Evolutionary conservation across 768 basidiomycete genomes (phyloP).

Genomic region (Tricholoma saponaceum): DNA sequence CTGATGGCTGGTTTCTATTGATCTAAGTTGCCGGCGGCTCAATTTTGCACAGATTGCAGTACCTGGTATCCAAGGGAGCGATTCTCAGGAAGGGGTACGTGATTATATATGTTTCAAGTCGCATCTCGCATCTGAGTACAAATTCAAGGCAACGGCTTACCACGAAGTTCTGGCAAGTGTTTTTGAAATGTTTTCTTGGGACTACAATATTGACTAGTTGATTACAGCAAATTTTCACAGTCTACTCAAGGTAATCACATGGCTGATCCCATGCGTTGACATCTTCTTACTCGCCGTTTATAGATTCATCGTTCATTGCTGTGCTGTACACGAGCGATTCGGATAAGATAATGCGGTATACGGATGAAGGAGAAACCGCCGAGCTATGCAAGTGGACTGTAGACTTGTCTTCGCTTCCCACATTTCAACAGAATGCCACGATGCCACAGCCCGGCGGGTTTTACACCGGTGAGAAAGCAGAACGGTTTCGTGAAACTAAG

Average conservation of each 20-base stretch:
- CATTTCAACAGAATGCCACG: slow-evolving; percentile 70
- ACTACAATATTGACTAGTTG: not conserved
- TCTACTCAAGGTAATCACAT: slow-evolving; percentile 41
- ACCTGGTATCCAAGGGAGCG: slow-evolving; percentile 83
- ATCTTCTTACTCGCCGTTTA: slow-evolving; percentile 2
- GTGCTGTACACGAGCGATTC: slow-evolving; percentile 73
- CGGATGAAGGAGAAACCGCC: slow-evolving; percentile 74
- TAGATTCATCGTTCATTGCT: slow-evolving; percentile 80
- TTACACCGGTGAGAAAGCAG: slow-evolving; percentile 59
- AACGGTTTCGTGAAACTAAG: not conserved
- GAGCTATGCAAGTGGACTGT: slow-evolving; percentile 89
- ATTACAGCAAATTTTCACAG: slow-evolving; percentile 69
- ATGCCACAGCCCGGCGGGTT: slow-evolving; percentile 58
- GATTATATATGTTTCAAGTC: slow-evolving; percentile 14
- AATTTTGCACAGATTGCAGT: slow-evolving; percentile 61
- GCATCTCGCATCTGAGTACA: slow-evolving; percentile 11
- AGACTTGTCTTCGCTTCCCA: slow-evolving; percentile 72
- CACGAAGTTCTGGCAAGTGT: slow-evolving; percentile 75
- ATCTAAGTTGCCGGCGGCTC: slow-evolving; percentile 24
- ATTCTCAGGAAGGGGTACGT: slow-evolving; percentile 80
- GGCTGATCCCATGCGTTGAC: not conserved
- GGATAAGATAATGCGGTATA: slow-evolving; percentile 78
- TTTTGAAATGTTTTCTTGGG: slow-evolving; percentile 2
- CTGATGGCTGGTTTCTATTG: slow-evolving; percentile 11
- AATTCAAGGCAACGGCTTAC: slow-evolving; percentile 66